Base-by-base conservation (phyloP, 2,329 filamentous ascomycete genomes). In the Cladosporium sp. region DNA sequence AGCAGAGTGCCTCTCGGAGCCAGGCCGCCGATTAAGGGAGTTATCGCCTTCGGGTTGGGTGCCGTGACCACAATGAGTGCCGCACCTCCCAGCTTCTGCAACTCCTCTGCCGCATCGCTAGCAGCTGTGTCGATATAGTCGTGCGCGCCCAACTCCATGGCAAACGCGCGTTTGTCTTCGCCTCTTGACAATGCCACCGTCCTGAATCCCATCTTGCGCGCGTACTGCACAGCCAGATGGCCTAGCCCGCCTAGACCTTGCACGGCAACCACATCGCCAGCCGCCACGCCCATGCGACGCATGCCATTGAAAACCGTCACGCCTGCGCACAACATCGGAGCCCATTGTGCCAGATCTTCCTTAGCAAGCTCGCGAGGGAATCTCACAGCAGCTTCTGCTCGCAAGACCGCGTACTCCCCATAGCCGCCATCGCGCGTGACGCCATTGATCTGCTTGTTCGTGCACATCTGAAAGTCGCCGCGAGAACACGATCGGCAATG, bases 401-500 rank as follows among this genome's bases (percentile, higher is more conserved):
- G 83, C 28, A 91, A 80, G 0, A 85, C 78, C 6, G 83, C 83
- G 76, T 90, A 91, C 76, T 91, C 84, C 7, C 67, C 74, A 54
- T 75, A 92, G 41, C 91, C 91, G 60, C 91, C 91, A 69, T 90
- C 83, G 47, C 79, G 80, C 3, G 80, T 86, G 5, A 90, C 83
- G 14, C 91, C 91, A 74, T 92, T 93, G 73, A 92, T 75, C 0
- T 77, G 75, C 58, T 74, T 79, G 69, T 88, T 86, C 26, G 86
- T 81, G 77, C 91, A 93, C 78, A 89, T 88, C 75, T 93, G 89
- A 79, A 86, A 91, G 28, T 85, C 76, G 1, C 86, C 87, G 18
- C 86, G 82, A 65, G 84, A 83, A 78, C 91, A 93, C 14, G 84
- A 74, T 34, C 82, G 83, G 79, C 91, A 93, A 1, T 79, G 80